Evolutionary conservation across 1,139 yeast species (phyloP).

Genomic region (Casaregolazyma suthepensis): DNA sequence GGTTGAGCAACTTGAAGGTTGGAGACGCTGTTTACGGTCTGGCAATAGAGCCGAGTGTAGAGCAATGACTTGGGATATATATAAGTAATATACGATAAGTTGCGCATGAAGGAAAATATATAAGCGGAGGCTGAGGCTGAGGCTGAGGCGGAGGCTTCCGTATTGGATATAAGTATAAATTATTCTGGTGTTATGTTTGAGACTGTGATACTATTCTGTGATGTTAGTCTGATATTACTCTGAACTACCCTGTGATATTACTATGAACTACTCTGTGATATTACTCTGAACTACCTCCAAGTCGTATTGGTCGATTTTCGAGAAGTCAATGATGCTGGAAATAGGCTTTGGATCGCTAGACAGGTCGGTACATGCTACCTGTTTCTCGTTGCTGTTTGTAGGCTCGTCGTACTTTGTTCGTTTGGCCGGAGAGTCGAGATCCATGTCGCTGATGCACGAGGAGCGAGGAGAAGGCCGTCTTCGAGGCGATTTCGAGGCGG

Average conservation of each 20-base stretch:
- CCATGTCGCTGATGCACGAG: slow-evolving; percentile 4
- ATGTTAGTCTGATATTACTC: too few relatives aligned
- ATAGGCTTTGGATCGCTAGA: background rate
- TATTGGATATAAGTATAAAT: background rate
- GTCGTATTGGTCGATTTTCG: background rate
- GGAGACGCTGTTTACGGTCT: slow-evolving; percentile 19
- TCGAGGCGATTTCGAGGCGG: slow-evolving; percentile 1
- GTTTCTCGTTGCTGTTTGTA: background rate
- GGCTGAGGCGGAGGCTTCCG: background rate
- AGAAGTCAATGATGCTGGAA: slow-evolving; percentile 2
- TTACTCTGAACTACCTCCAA: slow-evolving; percentile 2
- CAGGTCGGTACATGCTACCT: background rate
- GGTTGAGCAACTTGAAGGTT: slow-evolving; percentile 14
- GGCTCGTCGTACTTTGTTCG: background rate
- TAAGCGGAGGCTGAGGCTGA: too few relatives aligned
- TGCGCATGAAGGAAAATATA: background rate
- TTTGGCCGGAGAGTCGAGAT: slow-evolving; percentile 2
- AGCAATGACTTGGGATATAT: slow-evolving; percentile 8
- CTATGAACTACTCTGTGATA: too few relatives aligned
- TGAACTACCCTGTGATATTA: too few relatives aligned
- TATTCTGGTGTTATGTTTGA: background rate
- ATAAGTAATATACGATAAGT: background rate
- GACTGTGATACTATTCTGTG: background rate
- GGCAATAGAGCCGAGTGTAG: slow-evolving; percentile 18
- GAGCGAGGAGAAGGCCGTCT: slow-evolving; percentile 6